Conservation (phyloP, 345 rosid species). For the Litchi chinensis region DNA sequence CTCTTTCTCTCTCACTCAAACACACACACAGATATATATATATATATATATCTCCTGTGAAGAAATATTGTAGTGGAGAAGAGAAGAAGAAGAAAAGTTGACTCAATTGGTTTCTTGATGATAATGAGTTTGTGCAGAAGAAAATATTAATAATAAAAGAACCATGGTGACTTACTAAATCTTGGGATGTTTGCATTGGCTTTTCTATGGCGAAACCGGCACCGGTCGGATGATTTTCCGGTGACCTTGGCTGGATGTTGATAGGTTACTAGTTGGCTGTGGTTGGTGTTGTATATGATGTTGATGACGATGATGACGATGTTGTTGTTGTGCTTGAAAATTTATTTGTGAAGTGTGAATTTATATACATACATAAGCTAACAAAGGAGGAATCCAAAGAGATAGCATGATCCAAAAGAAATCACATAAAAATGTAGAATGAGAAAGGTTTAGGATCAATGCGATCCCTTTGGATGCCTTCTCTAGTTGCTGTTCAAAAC, state of each 20-base stretch:
- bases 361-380: constrained; percentile 46
- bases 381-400: constrained; percentile 85
- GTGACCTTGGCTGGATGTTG: not conserved
- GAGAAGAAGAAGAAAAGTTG: not conserved
- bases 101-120: not conserved
- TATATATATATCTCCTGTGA: no score
- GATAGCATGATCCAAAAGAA: constrained; percentile 81
- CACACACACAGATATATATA: no score
- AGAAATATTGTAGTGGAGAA: not conserved
- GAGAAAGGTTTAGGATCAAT: constrained; percentile 69
- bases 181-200: not conserved
- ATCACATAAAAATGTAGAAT: not conserved
- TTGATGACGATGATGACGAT: not conserved
- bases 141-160: no score
- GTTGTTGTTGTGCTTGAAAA: not conserved
- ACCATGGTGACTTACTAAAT: constrained; percentile 7
- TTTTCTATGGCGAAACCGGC: not conserved
- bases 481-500: constrained; percentile 62
- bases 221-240: not conserved
- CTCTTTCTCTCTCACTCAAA: no score
- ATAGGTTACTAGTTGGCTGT: not conserved
- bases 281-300: not conserved
- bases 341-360: no score
- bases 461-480: constrained; percentile 99
- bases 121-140: not conserved